A percentile compares a stretch with the other conserved stretches of the same genome.
These are phyloP conservation scores for Gaeumannomyces tritici DNA, from an alignment of 2,329 filamentous ascomycete species.

Conservation along the genomic window DNA sequence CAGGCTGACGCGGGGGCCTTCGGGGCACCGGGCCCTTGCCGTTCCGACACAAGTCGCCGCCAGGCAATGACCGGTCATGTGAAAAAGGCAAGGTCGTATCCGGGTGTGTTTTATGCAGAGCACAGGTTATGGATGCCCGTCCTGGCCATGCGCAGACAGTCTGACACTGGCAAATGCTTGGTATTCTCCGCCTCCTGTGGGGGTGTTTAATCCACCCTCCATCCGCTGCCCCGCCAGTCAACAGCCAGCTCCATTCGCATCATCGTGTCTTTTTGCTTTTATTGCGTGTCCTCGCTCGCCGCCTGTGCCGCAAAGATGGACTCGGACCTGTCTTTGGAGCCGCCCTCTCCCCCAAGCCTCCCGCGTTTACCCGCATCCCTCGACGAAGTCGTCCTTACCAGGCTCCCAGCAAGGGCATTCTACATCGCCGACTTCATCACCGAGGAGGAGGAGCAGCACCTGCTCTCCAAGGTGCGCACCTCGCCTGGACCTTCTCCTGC, in stretches of 20 bases:
- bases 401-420: constrained; percentile 58
- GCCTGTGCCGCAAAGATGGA: not conserved
- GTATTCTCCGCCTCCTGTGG: not conserved
- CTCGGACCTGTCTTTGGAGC: not conserved
- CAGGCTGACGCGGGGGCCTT: not conserved
- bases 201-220: not conserved
- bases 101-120: not conserved
- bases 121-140: not conserved
- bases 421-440: constrained; percentile 84
- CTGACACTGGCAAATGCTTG: not conserved
- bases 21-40: not conserved
- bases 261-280: not conserved
- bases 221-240: too few species aligned
- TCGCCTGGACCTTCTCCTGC: not conserved
- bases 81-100: not conserved
- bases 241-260: not conserved
- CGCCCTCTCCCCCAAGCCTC: not conserved
- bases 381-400: constrained; percentile 38
- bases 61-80: not conserved
- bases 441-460: constrained; percentile 57
- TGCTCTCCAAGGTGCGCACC: constrained; percentile 59
- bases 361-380: constrained; percentile 34
- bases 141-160: not conserved
- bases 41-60: not conserved
- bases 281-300: not conserved